A percentile compares a stretch with the other conserved stretches of the same genome.
phyloP scores from a whole-genome alignment of 768 basidiomycete species.

The Hypholoma sublateritium region DNA sequence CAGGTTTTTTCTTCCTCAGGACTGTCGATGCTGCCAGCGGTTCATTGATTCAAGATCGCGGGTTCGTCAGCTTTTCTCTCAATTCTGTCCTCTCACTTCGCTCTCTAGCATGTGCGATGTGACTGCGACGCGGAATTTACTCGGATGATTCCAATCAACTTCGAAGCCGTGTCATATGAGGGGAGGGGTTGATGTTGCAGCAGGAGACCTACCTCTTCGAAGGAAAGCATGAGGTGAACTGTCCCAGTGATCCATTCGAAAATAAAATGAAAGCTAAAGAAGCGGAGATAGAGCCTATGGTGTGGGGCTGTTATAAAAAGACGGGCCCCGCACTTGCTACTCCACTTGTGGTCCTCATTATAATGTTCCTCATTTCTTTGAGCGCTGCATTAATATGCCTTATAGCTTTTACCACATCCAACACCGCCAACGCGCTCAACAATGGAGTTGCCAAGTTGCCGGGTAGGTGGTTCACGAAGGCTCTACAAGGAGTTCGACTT shows the following conservation, averaged over 20 bases:
- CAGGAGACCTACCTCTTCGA: background rate
- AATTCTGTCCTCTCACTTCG: background rate
- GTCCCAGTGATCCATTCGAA: background rate
- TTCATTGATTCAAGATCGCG: no score
- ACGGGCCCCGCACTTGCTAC: background rate
- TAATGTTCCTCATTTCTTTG: conserved; percentile 21
- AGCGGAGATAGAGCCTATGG: background rate
- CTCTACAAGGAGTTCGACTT: background rate
- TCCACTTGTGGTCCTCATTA: background rate
- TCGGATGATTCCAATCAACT: background rate
- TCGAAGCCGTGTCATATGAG: background rate
- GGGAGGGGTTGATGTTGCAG: background rate
- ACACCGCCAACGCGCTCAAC: conserved; percentile 23
- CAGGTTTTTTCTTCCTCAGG: no score
- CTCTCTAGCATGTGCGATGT: background rate
- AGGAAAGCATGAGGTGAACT: background rate
- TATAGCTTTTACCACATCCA: conserved; percentile 10
- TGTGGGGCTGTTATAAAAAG: background rate
- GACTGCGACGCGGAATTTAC: background rate
- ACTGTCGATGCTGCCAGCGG: no score
- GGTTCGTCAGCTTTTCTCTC: no score
- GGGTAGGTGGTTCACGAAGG: conserved; percentile 22
- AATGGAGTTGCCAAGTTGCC: conserved; percentile 38
- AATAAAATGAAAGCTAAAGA: no score
- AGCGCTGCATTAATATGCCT: conserved; percentile 20